Evolutionary conservation across 345 rosid species (phyloP).

Genomic region (Erodium maritimum): DNA sequence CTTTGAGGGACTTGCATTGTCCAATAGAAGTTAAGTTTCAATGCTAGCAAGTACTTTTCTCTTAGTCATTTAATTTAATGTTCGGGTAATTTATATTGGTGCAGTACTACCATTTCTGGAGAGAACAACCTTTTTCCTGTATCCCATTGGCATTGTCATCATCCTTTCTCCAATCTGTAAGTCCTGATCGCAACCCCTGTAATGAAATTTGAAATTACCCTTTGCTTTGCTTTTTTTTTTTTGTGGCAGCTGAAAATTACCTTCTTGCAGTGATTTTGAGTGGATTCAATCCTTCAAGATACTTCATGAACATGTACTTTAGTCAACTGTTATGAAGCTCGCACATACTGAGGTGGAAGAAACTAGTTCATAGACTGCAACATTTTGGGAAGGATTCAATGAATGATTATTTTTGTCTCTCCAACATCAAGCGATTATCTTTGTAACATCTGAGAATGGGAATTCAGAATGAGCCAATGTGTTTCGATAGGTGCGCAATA

Average conservation of each 20-base stretch:
- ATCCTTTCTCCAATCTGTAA: slow-evolving; percentile 83
- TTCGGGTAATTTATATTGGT: slow-evolving; percentile 7
- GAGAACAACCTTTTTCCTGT: slow-evolving; percentile 89
- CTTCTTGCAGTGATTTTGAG: slow-evolving; percentile 24
- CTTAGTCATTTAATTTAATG: not conserved
- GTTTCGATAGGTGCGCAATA: too few species aligned
- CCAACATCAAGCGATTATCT: too few species aligned
- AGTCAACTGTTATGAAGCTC: slow-evolving; percentile 12
- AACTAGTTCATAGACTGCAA: too few species aligned
- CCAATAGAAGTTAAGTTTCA: not conserved
- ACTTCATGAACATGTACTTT: slow-evolving; percentile 82
- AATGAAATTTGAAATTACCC: too few species aligned
- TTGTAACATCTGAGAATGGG: too few species aligned
- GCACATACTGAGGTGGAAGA: too few species aligned
- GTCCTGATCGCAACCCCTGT: slow-evolving; percentile 17
- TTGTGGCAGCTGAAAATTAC: not conserved
- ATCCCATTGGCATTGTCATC: slow-evolving; percentile 73
- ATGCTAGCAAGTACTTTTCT: not conserved
- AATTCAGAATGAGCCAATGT: too few species aligned
- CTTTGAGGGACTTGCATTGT: too few species aligned
- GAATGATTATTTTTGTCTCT: too few species aligned
- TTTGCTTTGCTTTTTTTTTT: not conserved
- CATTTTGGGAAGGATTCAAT: too few species aligned
- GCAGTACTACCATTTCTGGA: slow-evolving; percentile 96
- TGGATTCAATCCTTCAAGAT: slow-evolving; percentile 97